phyloP scores from a whole-genome alignment of 257 asterid genomes.

The Gentiana dahurica region DNA sequence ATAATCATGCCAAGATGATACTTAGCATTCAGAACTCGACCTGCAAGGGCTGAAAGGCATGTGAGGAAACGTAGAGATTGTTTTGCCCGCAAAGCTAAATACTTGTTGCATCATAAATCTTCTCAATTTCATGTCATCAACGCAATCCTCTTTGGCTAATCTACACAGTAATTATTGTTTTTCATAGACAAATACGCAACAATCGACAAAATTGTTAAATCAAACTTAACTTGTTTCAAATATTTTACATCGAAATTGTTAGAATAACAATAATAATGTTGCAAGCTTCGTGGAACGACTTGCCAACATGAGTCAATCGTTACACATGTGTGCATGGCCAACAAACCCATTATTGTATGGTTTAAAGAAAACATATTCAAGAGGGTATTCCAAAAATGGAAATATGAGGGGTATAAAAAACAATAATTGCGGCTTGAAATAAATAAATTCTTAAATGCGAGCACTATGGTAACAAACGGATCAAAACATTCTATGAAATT shows the following conservation, averaged over 20 bases:
- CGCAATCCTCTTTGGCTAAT: background rate
- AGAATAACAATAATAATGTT: conserved; percentile 17
- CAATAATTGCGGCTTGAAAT: conserved; percentile 9
- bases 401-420: conserved; percentile 11
- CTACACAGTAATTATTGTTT: background rate
- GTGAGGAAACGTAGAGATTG: too few relatives aligned
- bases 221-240: background rate
- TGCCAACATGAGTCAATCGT: background rate
- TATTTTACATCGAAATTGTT: conserved; percentile 6
- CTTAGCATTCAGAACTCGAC: too few relatives aligned
- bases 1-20: too few relatives aligned
- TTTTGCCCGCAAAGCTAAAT: too few relatives aligned
- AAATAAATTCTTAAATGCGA: background rate
- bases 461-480: conserved; percentile 13
- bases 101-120: too few relatives aligned
- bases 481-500: conserved; percentile 23
- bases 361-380: conserved; percentile 4
- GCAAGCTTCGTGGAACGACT: conserved; percentile 11
- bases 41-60: too few relatives aligned
- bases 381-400: conserved; percentile 26
- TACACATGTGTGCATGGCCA: conserved; percentile 9
- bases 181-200: conserved; percentile 3
- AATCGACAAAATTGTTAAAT: conserved; percentile 10
- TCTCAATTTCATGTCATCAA: too few relatives aligned
- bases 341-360: conserved; percentile 5